A percentile compares a stretch with the other conserved stretches of the same genome.
These are phyloP conservation scores for Papiliotrema nemorosa DNA, from an alignment of 1,284 basidiomycete species.

Conservation along the genomic window DNA sequence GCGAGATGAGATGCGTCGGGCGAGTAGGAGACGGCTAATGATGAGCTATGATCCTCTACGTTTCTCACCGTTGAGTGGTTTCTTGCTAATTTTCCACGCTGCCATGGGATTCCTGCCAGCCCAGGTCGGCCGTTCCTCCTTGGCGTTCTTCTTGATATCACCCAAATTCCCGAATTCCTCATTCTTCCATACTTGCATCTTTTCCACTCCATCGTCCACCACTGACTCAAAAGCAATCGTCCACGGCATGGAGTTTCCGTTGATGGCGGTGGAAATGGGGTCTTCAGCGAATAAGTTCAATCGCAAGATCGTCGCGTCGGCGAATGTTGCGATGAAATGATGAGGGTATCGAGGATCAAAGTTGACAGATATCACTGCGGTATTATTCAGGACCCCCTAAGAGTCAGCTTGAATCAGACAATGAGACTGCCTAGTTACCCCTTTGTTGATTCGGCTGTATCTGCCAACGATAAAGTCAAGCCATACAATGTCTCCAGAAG, in stretches of 20 bases:
- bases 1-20: slow-evolving; percentile 84
- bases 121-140: slow-evolving; percentile 36
- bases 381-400: slow-evolving; percentile 72
- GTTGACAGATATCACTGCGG: slow-evolving; percentile 74
- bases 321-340: slow-evolving; percentile 85
- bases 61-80: slow-evolving; percentile 65
- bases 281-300: slow-evolving; percentile 46
- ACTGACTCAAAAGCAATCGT: slow-evolving; percentile 22
- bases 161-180: slow-evolving; percentile 37
- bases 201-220: slow-evolving; percentile 9
- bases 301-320: slow-evolving; percentile 55
- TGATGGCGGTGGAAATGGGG: slow-evolving; percentile 25
- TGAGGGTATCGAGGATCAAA: slow-evolving; percentile 85
- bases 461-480: slow-evolving; percentile 65
- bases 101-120: slow-evolving; percentile 48
- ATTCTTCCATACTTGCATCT: slow-evolving; percentile 47
- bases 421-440: slow-evolving; percentile 53
- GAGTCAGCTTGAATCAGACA: slow-evolving; percentile 8
- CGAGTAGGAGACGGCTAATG: slow-evolving; percentile 77
- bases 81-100: slow-evolving; percentile 47
- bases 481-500: slow-evolving; percentile 89
- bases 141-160: slow-evolving; percentile 22
- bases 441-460: slow-evolving; percentile 88
- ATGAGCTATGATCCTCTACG: not conserved
- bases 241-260: slow-evolving; percentile 33